Evolutionary conservation across 2,329 filamentous ascomycete species (phyloP).

Genomic region (Lachnum nothofagi): DNA sequence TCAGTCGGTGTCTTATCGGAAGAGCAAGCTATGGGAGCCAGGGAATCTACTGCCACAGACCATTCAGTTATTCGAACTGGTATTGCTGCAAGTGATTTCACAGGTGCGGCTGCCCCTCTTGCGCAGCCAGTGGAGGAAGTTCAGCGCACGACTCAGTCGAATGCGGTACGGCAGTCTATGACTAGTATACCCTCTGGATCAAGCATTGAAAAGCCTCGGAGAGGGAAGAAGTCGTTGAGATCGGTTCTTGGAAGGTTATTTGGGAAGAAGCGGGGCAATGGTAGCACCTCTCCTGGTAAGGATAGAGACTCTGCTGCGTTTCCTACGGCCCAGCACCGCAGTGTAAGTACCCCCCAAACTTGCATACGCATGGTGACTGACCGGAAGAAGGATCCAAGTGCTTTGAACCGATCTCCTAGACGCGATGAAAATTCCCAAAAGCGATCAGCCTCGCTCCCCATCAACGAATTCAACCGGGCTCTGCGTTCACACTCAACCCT

Average conservation of each 20-base stretch:
- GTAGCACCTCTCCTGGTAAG: conserved; percentile 17
- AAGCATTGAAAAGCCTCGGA: conserved; percentile 39
- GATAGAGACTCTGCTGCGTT: conserved; percentile 8
- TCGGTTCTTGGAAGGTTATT: conserved; percentile 54
- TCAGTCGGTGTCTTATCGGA: conserved; percentile 27
- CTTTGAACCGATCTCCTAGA: conserved; percentile 32
- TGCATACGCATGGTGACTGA: conserved; percentile 7
- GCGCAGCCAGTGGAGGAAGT: conserved; percentile 15
- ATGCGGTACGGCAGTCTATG: conserved; percentile 44
- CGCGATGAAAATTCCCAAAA: conserved; percentile 40
- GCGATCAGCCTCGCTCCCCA: conserved; percentile 53
- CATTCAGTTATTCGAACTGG: conserved; percentile 12
- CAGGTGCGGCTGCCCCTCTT: conserved; percentile 8
- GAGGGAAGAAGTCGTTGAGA: conserved; percentile 55
- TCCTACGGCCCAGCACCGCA: conserved; percentile 40
- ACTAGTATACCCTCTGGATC: conserved; percentile 40
- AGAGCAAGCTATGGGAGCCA: conserved; percentile 16
- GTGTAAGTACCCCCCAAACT: conserved; percentile 40
- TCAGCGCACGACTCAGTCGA: conserved; percentile 22
- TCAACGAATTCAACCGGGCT: conserved; percentile 56
- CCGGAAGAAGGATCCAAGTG: conserved; percentile 36
- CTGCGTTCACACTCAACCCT: conserved; percentile 58
- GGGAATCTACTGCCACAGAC: conserved; percentile 19
- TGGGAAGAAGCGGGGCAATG: conserved; percentile 49
- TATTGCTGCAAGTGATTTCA: conserved; percentile 11